Evolutionary conservation across 306 rosid species (phyloP).

Genomic region (Comarum palustre): DNA sequence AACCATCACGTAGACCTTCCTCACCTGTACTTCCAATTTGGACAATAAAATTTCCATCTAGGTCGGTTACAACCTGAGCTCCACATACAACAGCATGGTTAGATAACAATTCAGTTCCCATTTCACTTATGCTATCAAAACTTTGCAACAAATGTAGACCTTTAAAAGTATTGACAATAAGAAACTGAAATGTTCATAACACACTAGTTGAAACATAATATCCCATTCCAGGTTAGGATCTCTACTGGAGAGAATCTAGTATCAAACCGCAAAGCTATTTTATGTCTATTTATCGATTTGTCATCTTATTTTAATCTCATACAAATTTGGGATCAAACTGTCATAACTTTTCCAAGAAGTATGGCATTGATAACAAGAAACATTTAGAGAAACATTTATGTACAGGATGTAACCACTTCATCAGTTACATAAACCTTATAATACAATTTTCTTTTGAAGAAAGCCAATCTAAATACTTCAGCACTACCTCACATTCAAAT

Average conservation of each 20-base stretch:
- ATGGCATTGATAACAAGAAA: background rate
- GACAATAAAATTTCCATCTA: slow-evolving; percentile 65
- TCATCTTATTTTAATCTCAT: background rate
- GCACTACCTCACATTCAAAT: background rate
- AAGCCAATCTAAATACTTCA: background rate
- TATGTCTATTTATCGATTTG: background rate
- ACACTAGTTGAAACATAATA: background rate
- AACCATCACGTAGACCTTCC: slow-evolving; percentile 87
- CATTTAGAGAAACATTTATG: background rate
- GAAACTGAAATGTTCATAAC: background rate
- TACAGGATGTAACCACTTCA: background rate
- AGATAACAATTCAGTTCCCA: slow-evolving; percentile 11
- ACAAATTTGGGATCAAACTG: background rate
- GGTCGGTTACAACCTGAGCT: slow-evolving; percentile 78
- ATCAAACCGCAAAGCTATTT: background rate
- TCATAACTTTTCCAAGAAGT: background rate
- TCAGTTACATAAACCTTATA: background rate
- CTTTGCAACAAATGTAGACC: background rate
- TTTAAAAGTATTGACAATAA: background rate
- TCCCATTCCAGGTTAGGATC: background rate
- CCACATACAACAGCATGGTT: slow-evolving; percentile 34
- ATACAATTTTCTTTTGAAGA: background rate
- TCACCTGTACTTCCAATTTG: slow-evolving; percentile 96
- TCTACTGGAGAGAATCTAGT: background rate
- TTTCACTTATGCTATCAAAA: background rate